A percentile compares a stretch with the other conserved stretches of the same genome.
Evolutionary conservation across 169 alveolate genomes (phyloP).

Genomic region (Perkinsus marinus): DNA sequence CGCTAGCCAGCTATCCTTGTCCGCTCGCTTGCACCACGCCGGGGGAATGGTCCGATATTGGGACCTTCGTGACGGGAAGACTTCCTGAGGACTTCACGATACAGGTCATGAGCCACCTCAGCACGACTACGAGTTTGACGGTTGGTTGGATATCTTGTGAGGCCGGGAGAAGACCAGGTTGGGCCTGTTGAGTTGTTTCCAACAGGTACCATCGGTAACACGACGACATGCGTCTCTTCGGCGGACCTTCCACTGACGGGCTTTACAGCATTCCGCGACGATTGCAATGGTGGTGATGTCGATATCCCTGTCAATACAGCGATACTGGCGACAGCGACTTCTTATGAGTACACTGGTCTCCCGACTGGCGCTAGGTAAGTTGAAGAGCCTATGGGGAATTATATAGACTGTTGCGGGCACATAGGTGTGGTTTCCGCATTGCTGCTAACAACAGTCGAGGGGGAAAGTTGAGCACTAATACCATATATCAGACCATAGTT

Average conservation of each 20-base stretch:
- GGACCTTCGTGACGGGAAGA: not conserved
- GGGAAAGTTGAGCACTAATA: not conserved
- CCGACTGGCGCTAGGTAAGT: not conserved
- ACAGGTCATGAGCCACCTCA: not conserved
- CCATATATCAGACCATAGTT: not conserved
- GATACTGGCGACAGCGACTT: not conserved
- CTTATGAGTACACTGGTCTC: not conserved
- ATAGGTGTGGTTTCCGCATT: not conserved
- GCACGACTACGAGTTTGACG: not conserved
- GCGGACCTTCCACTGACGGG: not conserved
- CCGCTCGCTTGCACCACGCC: not conserved
- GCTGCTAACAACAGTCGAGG: not conserved
- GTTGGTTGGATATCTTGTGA: not conserved
- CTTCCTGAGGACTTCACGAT: not conserved
- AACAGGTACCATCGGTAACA: not conserved
- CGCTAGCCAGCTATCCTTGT: not conserved
- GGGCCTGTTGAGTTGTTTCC: no score
- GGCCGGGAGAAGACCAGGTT: no score
- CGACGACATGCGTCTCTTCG: not conserved
- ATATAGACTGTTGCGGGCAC: not conserved
- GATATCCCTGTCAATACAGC: not conserved
- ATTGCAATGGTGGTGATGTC: not conserved
- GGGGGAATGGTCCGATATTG: not conserved
- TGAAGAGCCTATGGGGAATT: not conserved
- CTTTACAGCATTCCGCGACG: not conserved